A percentile compares a stretch with the other conserved stretches of the same genome.
phyloP scores from a whole-genome alignment of 306 rosid species.

The Glycine soja region DNA sequence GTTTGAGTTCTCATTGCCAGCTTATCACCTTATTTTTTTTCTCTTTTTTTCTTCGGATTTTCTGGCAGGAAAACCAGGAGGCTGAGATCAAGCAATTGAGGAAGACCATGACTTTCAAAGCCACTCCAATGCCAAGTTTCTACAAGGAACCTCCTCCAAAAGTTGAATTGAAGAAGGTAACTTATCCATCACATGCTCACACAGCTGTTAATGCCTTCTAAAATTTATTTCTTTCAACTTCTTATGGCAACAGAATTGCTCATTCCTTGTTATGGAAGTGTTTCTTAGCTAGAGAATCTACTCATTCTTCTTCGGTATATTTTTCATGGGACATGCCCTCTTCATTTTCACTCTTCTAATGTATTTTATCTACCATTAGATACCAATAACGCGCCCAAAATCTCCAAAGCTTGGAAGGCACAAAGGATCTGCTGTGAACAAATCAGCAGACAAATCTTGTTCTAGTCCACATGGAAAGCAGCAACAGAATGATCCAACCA shows the following conservation, averaged over 20 bases:
- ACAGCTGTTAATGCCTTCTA: neutral
- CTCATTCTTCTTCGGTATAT: neutral
- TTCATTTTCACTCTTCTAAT: neutral
- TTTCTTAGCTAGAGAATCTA: neutral
- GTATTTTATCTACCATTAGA: constrained; percentile 53
- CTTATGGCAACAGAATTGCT: neutral
- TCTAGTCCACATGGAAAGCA: constrained; percentile 59
- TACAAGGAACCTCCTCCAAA: constrained; percentile 93
- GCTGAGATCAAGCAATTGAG: constrained; percentile 90
- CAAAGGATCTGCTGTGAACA: constrained; percentile 60
- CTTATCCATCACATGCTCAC: neutral
- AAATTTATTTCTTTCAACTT: too few relatives aligned
- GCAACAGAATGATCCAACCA: constrained; percentile 59
- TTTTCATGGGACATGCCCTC: neutral
- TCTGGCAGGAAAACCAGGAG: constrained; percentile 77
- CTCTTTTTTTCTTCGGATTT: neutral
- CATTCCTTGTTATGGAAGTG: neutral
- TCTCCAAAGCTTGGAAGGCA: constrained; percentile 94
- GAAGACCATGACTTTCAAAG: constrained; percentile 83
- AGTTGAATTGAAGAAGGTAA: constrained; percentile 88
- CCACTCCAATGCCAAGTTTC: constrained; percentile 94
- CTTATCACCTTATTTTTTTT: constrained; percentile 4
- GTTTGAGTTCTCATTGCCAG: constrained; percentile 9
- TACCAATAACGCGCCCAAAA: constrained; percentile 88
- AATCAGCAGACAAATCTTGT: constrained; percentile 58